Percentiles rank a stretch among this genome's conserved stretches.
Conservation (phyloP, 352 stramenopile genomes). For the Phytophthora constricta region DNA sequence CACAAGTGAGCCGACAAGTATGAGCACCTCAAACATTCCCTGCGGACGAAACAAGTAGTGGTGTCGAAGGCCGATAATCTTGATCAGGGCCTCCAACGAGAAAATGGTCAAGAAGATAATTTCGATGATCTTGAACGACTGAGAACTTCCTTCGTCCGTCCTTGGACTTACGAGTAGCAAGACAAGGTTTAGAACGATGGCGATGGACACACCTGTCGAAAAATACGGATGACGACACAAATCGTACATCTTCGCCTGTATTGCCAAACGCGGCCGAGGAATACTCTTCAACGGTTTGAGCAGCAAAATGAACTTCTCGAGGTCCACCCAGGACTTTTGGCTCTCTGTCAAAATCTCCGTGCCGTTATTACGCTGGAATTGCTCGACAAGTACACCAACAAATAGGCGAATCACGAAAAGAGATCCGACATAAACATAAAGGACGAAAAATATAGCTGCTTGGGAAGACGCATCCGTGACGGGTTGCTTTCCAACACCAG, state of each 20-base stretch:
- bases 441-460: slow-evolving; percentile 72
- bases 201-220: slow-evolving; percentile 49
- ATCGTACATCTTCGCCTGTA: slow-evolving; percentile 58
- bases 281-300: slow-evolving; percentile 68
- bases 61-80: slow-evolving; percentile 65
- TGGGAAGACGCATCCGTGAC: slow-evolving; percentile 50
- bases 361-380: slow-evolving; percentile 87
- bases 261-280: slow-evolving; percentile 38
- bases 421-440: slow-evolving; percentile 78
- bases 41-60: slow-evolving; percentile 65
- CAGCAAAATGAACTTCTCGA: slow-evolving; percentile 82
- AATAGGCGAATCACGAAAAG: slow-evolving; percentile 85
- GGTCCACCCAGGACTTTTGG: slow-evolving; percentile 82
- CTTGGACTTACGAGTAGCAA: slow-evolving; percentile 70
- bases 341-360: slow-evolving; percentile 81
- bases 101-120: slow-evolving; percentile 76
- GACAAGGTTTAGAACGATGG: slow-evolving; percentile 76
- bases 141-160: slow-evolving; percentile 21
- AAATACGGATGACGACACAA: slow-evolving; percentile 72
- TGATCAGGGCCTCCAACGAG: slow-evolving; percentile 57
- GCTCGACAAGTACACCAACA: slow-evolving; percentile 80
- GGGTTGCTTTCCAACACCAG: slow-evolving; percentile 51
- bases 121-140: slow-evolving; percentile 67
- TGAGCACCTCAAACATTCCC: slow-evolving; percentile 69
- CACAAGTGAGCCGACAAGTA: slow-evolving; percentile 65